Conservation (phyloP, 495 filamentous ascomycete species). For the Podospora pseudocomata region DNA sequence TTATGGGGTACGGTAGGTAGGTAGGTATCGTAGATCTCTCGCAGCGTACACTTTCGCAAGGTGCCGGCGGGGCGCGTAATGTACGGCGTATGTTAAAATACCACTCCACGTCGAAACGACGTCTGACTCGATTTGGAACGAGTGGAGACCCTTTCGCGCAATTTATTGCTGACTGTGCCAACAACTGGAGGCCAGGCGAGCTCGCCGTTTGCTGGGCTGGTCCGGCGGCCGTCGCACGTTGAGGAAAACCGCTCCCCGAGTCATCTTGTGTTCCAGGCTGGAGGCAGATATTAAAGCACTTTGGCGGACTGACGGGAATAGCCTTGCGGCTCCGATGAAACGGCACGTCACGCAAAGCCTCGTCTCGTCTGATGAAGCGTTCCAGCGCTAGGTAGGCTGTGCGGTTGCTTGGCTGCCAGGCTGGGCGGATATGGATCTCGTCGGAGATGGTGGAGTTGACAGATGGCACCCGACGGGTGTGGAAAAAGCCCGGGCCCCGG, state of each 20-base stretch:
- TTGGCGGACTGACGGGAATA: neutral
- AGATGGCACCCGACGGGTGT: slow-evolving; percentile 3
- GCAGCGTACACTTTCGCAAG: no score
- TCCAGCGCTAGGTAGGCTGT: slow-evolving; percentile 7
- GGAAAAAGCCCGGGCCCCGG: slow-evolving; percentile 1
- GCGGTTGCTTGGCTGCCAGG: neutral
- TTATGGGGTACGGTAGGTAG: neutral
- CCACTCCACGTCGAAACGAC: neutral
- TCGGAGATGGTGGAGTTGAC: slow-evolving; percentile 2
- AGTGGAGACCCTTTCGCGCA: neutral
- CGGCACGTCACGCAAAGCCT: neutral
- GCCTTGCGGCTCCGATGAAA: neutral
- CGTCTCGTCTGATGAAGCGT: slow-evolving; percentile 4
- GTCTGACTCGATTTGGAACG: slow-evolving; percentile 4
- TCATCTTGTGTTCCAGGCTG: neutral
- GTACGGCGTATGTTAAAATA: neutral
- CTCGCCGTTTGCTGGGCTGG: neutral
- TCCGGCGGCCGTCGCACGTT: neutral
- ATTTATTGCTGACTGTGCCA: neutral
- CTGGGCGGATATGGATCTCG: neutral
- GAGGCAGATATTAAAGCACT: neutral
- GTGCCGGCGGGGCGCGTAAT: neutral
- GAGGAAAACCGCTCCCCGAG: neutral
- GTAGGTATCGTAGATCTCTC: neutral
- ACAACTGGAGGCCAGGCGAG: neutral